Evolutionary conservation across 2,329 filamentous ascomycete genomes (phyloP).

Genomic region (Penicillium sp.): DNA sequence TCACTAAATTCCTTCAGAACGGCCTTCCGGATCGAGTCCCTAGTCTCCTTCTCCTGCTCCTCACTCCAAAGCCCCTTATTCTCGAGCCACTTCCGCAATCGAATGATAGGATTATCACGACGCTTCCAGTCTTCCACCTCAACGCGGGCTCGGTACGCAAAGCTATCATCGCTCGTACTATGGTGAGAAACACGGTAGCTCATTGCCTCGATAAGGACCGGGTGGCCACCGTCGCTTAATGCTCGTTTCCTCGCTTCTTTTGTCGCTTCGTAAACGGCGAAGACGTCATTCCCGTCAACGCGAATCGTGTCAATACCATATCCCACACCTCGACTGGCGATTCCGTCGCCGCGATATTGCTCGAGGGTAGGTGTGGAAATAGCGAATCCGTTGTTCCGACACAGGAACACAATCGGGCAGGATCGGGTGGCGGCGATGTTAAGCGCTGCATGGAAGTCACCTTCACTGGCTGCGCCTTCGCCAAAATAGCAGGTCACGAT

Average conservation of each 20-base stretch:
- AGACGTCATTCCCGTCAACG: slow-evolving; percentile 92
- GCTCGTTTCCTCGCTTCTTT: slow-evolving; percentile 75
- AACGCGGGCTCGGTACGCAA: slow-evolving; percentile 87
- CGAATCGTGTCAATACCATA: slow-evolving; percentile 94
- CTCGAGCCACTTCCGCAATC: slow-evolving; percentile 89
- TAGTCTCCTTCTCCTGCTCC: slow-evolving; percentile 70
- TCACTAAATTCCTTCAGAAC: slow-evolving; percentile 80
- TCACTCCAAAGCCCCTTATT: slow-evolving; percentile 81
- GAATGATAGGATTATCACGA: slow-evolving; percentile 82
- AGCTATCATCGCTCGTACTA: slow-evolving; percentile 94
- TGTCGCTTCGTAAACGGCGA: slow-evolving; percentile 80
- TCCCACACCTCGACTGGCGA: slow-evolving; percentile 79
- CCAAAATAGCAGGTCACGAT: slow-evolving; percentile 85
- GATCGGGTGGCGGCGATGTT: slow-evolving; percentile 87
- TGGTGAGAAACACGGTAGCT: slow-evolving; percentile 98
- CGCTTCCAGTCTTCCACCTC: slow-evolving; percentile 96
- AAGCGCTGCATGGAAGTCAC: slow-evolving; percentile 86
- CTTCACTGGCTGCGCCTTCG: slow-evolving; percentile 85
- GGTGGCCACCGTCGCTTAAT: slow-evolving; percentile 74
- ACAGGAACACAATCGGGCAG: slow-evolving; percentile 87
- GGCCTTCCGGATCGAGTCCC: slow-evolving; percentile 67
- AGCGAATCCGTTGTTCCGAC: slow-evolving; percentile 89
- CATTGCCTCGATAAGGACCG: slow-evolving; percentile 91
- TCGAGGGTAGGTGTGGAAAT: slow-evolving; percentile 69
- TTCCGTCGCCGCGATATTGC: slow-evolving; percentile 88